Conservation (phyloP, 768 basidiomycete genomes). For the Goffeauzyma gilvescens region DNA sequence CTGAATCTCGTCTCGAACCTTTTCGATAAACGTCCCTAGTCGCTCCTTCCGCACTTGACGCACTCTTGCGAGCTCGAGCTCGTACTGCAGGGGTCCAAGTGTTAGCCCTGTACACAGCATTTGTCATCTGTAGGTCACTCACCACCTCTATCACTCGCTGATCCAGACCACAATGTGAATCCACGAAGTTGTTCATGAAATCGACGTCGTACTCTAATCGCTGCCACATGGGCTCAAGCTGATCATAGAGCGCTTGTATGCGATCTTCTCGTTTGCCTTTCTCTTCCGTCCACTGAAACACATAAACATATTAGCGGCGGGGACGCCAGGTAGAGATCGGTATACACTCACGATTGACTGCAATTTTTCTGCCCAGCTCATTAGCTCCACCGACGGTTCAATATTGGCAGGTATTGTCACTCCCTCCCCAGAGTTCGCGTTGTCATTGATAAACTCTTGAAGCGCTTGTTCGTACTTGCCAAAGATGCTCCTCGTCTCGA, state of each 20-base stretch:
- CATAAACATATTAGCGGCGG: background rate
- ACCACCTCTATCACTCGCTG: conserved; percentile 51
- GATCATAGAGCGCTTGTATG: conserved; percentile 86
- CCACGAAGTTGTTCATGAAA: conserved; percentile 84
- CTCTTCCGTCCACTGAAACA: conserved; percentile 42
- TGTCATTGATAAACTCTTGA: conserved; percentile 1
- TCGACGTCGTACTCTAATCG: conserved; percentile 59
- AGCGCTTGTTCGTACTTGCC: too few species aligned
- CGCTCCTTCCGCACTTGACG: conserved; percentile 67
- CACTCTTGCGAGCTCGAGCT: conserved; percentile 78
- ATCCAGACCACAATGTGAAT: conserved; percentile 60
- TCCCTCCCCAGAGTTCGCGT: too few species aligned
- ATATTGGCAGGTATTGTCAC: too few species aligned
- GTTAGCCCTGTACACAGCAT: too few species aligned
- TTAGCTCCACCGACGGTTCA: conserved; percentile 55
- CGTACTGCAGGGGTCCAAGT: conserved; percentile 41
- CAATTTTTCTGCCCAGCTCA: conserved; percentile 49
- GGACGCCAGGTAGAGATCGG: too few species aligned
- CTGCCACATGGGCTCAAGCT: conserved; percentile 76
- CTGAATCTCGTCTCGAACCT: conserved; percentile 61
- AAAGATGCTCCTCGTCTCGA: too few species aligned
- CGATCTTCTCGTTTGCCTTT: conserved; percentile 57
- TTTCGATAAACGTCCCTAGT: conserved; percentile 64
- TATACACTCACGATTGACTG: too few species aligned
- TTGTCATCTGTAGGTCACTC: conserved; percentile 8